Conservation (phyloP, 2,329 filamentous ascomycete genomes). For the Bimuria novae-zelandiae region DNA sequence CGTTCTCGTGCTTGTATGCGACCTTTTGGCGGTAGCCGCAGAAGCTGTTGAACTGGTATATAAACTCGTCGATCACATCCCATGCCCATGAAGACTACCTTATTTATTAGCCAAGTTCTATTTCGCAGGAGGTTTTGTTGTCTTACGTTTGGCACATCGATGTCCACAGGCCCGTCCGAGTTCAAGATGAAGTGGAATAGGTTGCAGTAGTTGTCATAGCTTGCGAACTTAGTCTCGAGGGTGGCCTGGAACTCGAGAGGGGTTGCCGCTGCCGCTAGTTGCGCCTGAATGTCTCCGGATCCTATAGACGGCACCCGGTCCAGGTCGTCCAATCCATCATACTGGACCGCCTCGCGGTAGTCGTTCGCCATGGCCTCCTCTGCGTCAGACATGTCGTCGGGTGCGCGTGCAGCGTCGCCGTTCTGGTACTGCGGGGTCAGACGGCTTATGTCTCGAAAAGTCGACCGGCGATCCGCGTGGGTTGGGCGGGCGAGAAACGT, state of each 20-base stretch:
- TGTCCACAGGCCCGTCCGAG: conserved; percentile 96
- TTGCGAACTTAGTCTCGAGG: conserved; percentile 95
- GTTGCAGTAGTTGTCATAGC: conserved; percentile 99
- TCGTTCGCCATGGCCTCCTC: conserved; percentile 95
- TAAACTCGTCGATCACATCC: conserved; percentile 99
- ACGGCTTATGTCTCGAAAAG: conserved; percentile 23
- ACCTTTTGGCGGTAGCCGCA: conserved; percentile 94
- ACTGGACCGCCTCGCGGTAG: conserved; percentile 93
- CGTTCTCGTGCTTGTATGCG: conserved; percentile 79
- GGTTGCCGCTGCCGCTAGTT: conserved; percentile 87
- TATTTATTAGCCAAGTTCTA: conserved; percentile 18
- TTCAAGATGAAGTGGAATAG: conserved; percentile 99
- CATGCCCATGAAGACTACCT: conserved; percentile 96
- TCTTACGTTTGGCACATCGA: conserved; percentile 93
- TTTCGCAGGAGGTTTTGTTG: conserved; percentile 1
- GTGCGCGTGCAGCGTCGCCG: conserved; percentile 43
- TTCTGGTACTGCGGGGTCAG: conserved; percentile 48
- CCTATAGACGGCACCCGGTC: conserved; percentile 67
- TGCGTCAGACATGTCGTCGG: conserved; percentile 84
- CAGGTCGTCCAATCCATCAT: conserved; percentile 82
- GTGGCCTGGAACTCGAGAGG: conserved; percentile 95
- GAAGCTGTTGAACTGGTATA: conserved; percentile 99
- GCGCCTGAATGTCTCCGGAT: conserved; percentile 90
- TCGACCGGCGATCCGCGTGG: conserved; percentile 14
- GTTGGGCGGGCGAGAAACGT: conserved; percentile 5